Conservation (phyloP, 163 green algal species). For the Volvox carteri region DNA sequence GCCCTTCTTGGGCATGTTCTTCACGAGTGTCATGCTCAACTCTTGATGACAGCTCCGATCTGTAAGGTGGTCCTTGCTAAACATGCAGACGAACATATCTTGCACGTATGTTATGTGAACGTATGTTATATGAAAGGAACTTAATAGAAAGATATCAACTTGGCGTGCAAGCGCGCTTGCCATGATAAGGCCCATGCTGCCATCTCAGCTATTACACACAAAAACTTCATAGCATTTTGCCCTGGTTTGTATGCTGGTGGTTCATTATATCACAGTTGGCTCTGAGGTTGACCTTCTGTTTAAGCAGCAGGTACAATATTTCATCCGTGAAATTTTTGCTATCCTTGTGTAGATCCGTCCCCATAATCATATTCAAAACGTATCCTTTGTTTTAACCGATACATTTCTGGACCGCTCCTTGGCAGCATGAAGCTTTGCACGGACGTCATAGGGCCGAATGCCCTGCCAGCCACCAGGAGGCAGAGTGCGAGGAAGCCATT, state of each 20-base stretch:
- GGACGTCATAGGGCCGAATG: conserved; percentile 11
- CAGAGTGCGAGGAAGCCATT: conserved; percentile 25
- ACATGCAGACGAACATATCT: too few species aligned
- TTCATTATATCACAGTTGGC: neutral
- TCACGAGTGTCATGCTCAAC: too few species aligned
- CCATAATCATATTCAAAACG: neutral
- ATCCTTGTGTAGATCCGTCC: neutral
- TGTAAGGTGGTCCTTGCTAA: too few species aligned
- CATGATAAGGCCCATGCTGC: conserved; percentile 2
- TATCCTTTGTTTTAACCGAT: neutral
- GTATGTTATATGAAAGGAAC: too few species aligned
- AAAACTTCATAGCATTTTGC: neutral
- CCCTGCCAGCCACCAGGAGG: conserved; percentile 10
- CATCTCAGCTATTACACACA: neutral
- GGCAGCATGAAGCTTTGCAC: conserved; percentile 34
- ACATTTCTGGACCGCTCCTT: neutral
- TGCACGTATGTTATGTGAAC: too few species aligned
- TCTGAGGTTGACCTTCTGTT: too few species aligned
- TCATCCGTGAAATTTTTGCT: too few species aligned
- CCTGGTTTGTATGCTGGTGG: neutral
- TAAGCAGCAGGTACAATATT: too few species aligned
- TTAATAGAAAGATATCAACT: too few species aligned
- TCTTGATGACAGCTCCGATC: too few species aligned
- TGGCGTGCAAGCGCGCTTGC: neutral
- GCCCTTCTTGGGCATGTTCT: too few species aligned